Evolutionary conservation across 2,329 filamentous ascomycete genomes (phyloP).

Genomic region (Apiospora koreana): DNA sequence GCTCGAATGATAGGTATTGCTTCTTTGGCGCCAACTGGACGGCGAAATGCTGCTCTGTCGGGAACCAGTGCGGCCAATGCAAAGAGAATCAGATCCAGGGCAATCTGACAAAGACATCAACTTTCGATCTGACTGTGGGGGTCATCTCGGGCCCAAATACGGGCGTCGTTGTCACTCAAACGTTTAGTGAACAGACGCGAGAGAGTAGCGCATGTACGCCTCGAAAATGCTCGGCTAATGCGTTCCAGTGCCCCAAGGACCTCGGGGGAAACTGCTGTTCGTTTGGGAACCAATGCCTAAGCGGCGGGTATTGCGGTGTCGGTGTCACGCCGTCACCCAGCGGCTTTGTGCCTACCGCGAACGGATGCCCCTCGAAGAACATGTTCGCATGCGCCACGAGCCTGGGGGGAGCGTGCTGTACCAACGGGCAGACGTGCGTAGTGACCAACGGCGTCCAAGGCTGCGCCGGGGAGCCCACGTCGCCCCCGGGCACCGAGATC

Average conservation of each 20-base stretch:
- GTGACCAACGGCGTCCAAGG: slow-evolving; percentile 28
- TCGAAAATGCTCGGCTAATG: slow-evolving; percentile 28
- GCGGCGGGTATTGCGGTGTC: slow-evolving; percentile 36
- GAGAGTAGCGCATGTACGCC: slow-evolving; percentile 10
- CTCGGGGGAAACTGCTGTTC: slow-evolving; percentile 53
- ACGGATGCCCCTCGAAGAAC: slow-evolving; percentile 43
- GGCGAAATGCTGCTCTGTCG: slow-evolving; percentile 34
- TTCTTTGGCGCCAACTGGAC: slow-evolving; percentile 19
- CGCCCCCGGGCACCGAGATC: slow-evolving; percentile 34
- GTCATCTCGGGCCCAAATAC: slow-evolving; percentile 26
- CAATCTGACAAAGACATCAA: slow-evolving; percentile 15
- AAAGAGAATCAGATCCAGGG: slow-evolving; percentile 28
- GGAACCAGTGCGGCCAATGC: slow-evolving; percentile 34
- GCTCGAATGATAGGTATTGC: slow-evolving; percentile 22
- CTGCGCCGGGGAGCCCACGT: slow-evolving; percentile 41
- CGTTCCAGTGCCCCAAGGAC: slow-evolving; percentile 44
- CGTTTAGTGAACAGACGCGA: slow-evolving; percentile 16
- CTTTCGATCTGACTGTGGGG: slow-evolving; percentile 15
- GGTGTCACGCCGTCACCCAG: slow-evolving; percentile 24
- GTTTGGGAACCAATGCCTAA: slow-evolving; percentile 45
- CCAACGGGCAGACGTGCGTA: slow-evolving; percentile 41
- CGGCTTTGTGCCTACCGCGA: slow-evolving; percentile 36
- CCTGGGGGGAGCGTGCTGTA: slow-evolving; percentile 53
- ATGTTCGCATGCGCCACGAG: slow-evolving; percentile 43
- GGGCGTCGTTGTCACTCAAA: slow-evolving; percentile 15